phyloP scores from a whole-genome alignment of 83 land plant genomes.

The Larix sibirica region DNA sequence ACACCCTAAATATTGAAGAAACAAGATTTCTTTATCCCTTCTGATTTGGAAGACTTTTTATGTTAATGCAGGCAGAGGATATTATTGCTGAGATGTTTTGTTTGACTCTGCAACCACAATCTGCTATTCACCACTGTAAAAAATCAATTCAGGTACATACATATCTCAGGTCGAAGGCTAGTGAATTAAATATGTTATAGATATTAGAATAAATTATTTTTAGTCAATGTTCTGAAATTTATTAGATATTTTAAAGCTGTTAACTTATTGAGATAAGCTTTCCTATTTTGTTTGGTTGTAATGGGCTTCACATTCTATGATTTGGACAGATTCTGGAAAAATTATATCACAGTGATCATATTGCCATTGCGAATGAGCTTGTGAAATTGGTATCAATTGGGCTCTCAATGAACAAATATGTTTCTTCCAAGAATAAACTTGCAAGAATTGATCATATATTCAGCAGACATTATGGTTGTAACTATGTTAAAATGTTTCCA shows the following conservation, averaged over 20 bases:
- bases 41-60: not conserved
- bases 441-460: constrained; percentile 31
- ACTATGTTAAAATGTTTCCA: constrained; percentile 37
- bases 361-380: constrained; percentile 65
- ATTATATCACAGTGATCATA: constrained; percentile 52
- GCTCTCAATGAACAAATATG: constrained; percentile 22
- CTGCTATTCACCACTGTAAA: constrained; percentile 53
- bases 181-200: not conserved
- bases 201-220: not conserved
- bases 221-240: not conserved
- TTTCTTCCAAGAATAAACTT: constrained; percentile 24
- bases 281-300: not conserved
- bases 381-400: constrained; percentile 58
- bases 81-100: constrained; percentile 52
- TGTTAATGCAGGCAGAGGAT: constrained; percentile 56
- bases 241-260: not conserved
- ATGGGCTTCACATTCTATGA: not conserved
- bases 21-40: not conserved
- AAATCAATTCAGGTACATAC: constrained; percentile 56
- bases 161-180: not conserved
- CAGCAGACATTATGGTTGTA: constrained; percentile 46
- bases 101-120: constrained; percentile 31
- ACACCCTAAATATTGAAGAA: not conserved
- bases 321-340: constrained; percentile 62
- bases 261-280: not conserved